A percentile compares a stretch with the other conserved stretches of the same genome.
phyloP scores from a whole-genome alignment of 2,329 filamentous ascomycete species.

The Epichloe sibirici region DNA sequence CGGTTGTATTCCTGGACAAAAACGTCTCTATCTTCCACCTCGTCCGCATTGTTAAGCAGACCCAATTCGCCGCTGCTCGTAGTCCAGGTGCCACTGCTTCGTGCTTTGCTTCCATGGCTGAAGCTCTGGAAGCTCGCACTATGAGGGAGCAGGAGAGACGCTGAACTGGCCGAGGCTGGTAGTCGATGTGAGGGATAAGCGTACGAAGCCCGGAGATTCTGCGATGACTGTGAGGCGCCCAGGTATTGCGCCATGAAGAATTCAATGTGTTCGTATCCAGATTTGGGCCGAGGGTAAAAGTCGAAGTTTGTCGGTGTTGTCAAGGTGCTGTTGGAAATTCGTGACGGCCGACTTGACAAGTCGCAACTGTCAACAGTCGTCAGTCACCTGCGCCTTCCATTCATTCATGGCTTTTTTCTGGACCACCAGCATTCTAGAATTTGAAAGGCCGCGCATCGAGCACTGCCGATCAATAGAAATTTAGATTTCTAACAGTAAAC shows the following conservation, averaged over 20 bases:
- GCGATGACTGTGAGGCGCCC: slow-evolving; percentile 8
- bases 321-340: not conserved
- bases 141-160: slow-evolving; percentile 15
- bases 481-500: not conserved
- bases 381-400: not conserved
- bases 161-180: slow-evolving; percentile 15
- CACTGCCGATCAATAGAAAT: not conserved
- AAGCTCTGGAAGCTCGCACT: slow-evolving; percentile 15
- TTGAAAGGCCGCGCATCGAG: not conserved
- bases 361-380: not conserved
- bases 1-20: slow-evolving; percentile 49
- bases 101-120: slow-evolving; percentile 13
- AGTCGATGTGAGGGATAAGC: slow-evolving; percentile 8
- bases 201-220: slow-evolving; percentile 10
- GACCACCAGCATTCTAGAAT: not conserved
- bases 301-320: not conserved
- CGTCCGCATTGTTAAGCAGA: slow-evolving; percentile 35
- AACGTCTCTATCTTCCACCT: slow-evolving; percentile 32
- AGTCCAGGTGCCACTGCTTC: slow-evolving; percentile 44
- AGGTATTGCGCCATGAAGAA: slow-evolving; percentile 14
- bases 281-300: not conserved
- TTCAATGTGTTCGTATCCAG: not conserved
- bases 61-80: slow-evolving; percentile 40
- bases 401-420: too few relatives aligned
- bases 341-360: not conserved